Conservation (phyloP, 495 filamentous ascomycete genomes). For the Rostrohypoxylon terebratum region DNA sequence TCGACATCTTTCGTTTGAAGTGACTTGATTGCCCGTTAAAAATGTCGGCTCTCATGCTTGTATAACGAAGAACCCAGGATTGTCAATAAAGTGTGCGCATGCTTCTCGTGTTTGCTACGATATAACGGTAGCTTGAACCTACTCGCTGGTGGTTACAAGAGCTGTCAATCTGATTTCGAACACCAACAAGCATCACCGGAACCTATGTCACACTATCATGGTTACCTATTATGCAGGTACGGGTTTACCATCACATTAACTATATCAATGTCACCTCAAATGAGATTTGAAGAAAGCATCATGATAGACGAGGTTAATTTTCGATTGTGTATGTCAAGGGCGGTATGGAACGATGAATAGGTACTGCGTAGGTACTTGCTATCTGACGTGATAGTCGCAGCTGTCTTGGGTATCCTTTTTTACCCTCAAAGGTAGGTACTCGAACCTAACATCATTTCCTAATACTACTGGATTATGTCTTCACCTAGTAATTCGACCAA, state of each 20-base stretch:
- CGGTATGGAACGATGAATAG: neutral
- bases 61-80: neutral
- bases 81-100: neutral
- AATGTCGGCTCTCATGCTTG: neutral
- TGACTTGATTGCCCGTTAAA: neutral
- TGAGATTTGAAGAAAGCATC: neutral
- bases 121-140: neutral
- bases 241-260: neutral
- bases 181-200: neutral
- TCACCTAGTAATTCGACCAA: too few species aligned
- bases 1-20: neutral
- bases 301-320: neutral
- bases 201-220: conserved; percentile 1
- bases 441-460: too few species aligned
- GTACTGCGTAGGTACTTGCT: neutral
- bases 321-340: neutral
- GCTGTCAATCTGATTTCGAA: neutral
- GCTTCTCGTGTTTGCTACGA: neutral
- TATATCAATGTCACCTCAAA: neutral
- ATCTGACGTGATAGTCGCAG: too few species aligned
- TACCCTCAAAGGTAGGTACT: too few species aligned
- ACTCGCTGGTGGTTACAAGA: neutral
- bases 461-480: neutral
- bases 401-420: too few species aligned
- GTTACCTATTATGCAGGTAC: neutral